Evolutionary conservation across 2,329 filamentous ascomycete species (phyloP), one percentile per base, ranked within the genome.

Genomic region (Nemania abortiva): DNA sequence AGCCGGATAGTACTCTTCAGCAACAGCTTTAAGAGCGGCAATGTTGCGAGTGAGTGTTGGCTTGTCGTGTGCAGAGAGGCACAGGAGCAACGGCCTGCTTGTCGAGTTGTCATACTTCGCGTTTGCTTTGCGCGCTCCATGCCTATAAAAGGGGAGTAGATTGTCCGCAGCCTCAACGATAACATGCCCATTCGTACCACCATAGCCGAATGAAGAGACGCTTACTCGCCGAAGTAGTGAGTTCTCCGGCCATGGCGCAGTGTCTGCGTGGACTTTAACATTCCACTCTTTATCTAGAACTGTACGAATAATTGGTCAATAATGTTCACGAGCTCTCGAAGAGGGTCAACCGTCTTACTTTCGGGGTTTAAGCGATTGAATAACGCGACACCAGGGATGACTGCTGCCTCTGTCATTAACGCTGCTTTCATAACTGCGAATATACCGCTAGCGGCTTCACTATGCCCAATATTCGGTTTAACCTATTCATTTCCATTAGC

Each of bases 391-490:
- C 66, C 68, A 1, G 72, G 74, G 50, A 74, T 72, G 6, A 64
- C 34, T 10, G 55, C 70, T 2, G 55, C 60, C 50, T 74, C 72
- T 6, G 65, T 71, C 66, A 73, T 72, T 29, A 72, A 50, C 24
- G 68, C 57, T 5, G 69, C 70, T 50, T 75, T 74, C 61, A 74
- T 74, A 11, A 73, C 58, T 9, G 72, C 70, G 9, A 70, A 73
- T 27, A 75, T 70, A 5, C 73, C 74, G 20, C 70, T 72, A 11
- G 74, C 73, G 11, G 72, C 75, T 54, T 76, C 73, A 13, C 69
- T 72, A 57, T 76, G 75, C 6, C 75, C 75, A 13, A 76, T 72
- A 22, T 73, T 74, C 3, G 74, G 70, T 63, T 76, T 74, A 45
- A 74, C 63, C 64, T 67, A 49, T n/a, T 52, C 31, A 29, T 59